Percentiles rank a stretch among this genome's conserved stretches.
Conservation (phyloP, 1,284 basidiomycete genomes). For the Cerioporus squamosus region DNA sequence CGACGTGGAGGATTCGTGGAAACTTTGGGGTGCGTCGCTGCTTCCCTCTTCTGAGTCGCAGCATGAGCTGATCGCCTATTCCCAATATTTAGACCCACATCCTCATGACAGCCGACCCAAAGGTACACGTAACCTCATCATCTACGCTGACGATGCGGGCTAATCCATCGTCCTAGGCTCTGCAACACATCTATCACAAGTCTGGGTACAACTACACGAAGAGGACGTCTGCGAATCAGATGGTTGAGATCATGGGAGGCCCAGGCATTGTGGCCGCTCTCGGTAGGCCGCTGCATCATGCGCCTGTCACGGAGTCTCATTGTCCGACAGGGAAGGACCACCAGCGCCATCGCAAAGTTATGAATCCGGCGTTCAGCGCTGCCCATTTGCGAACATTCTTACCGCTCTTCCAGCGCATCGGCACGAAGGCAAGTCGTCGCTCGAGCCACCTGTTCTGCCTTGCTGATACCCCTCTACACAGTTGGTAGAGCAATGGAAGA, state of each 20-base stretch:
- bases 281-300: conserved; percentile 12
- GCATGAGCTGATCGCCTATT: not conserved
- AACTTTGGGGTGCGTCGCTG: conserved; percentile 12
- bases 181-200: conserved; percentile 34
- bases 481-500: conserved; percentile 26
- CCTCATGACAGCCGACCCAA: conserved; percentile 19
- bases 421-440: conserved; percentile 15
- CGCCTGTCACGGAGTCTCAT: not conserved
- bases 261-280: conserved; percentile 19
- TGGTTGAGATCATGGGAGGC: conserved; percentile 15
- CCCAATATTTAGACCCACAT: not conserved
- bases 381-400: conserved; percentile 26
- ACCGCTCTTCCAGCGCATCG: conserved; percentile 25
- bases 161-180: conserved; percentile 13
- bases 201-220: conserved; percentile 31
- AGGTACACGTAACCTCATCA: not conserved
- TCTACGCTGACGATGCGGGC: not conserved
- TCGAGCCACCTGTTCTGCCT: too few species aligned
- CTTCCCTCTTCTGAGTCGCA: not conserved
- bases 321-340: conserved; percentile 24
- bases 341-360: conserved; percentile 34
- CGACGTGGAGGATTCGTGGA: not conserved
- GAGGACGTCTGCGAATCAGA: conserved; percentile 11
- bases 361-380: conserved; percentile 34
- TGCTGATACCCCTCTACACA: not conserved